Evolutionary conservation across 352 stramenopile genomes (phyloP), one percentile per base, ranked within the genome.

Genomic region (Phytophthora boehmeriae): DNA sequence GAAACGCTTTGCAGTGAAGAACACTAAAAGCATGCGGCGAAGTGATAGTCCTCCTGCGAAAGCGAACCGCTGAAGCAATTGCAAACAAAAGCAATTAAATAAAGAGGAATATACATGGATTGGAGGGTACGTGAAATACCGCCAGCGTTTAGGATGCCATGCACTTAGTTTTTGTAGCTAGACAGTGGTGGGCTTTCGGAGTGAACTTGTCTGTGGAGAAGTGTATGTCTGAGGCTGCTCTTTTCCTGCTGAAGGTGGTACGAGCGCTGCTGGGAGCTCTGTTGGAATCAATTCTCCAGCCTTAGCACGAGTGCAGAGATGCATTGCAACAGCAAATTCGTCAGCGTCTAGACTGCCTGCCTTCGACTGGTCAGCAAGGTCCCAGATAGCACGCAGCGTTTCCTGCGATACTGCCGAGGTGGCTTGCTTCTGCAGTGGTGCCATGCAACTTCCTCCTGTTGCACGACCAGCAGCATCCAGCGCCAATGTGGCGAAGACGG

Each of bases 281-380:
- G 68, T 53, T 1, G 93, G 93, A 14, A 97, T 54, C 2, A 63
- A 44, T 25, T 96, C 69, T n/a, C 92, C 93, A 0, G 75, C 70
- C 47, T 91, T 93, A 6, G 78, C 78, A 23, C 88, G 78, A 14
- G 75, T 51, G 48, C 88, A 89, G 14, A 98, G 68, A 55, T 96
- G 92, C 89, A 97, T 97, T 22, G 89, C 89, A 20, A 98, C 70
- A 1, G 92, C 89, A 58, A 98, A 98, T 68, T 98, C 80, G 43
- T 97, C 86, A 6, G 73, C 76, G 72, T 98, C 91, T 28, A 98
- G 60, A 60, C 71, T 86, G 9, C 93, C 93, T 59, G 94, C 79
- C 19, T 93, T 93, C 62, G 97, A 90, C 34, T 96, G 75, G 61
- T 98, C 93, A 4, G 86, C 83, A 20, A 98, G 76, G 50, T 96